Percentiles rank a stretch among this genome's conserved stretches.
Conservation (phyloP, 148 eudicot species). For the Spergularia marina region DNA sequence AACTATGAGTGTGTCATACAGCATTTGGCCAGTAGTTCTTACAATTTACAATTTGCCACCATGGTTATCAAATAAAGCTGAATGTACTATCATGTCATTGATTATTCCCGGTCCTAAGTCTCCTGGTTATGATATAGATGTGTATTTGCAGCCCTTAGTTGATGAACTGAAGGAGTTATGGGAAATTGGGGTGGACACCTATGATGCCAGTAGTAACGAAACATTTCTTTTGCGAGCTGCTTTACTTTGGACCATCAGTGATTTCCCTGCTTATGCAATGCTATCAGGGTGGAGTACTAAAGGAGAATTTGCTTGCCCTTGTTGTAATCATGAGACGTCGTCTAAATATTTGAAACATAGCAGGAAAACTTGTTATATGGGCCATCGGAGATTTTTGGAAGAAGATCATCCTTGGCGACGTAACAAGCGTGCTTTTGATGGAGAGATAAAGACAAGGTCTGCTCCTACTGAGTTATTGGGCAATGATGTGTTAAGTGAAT, state of each 20-base stretch:
- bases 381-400: conserved; percentile 10
- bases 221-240: conserved; percentile 16
- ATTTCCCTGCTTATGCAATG: conserved; percentile 34
- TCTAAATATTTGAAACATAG: conserved; percentile 4
- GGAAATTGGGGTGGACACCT: conserved; percentile 24
- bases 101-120: conserved; percentile 25
- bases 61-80: no score
- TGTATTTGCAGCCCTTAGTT: conserved; percentile 23
- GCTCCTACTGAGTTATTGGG: neutral
- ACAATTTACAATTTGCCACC: no score
- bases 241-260: conserved; percentile 33
- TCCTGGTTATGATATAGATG: conserved; percentile 27
- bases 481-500: neutral
- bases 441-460: conserved; percentile 4
- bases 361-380: conserved; percentile 3
- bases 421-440: conserved; percentile 10
- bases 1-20: no score
- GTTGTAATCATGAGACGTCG: conserved; percentile 7
- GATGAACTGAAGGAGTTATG: conserved; percentile 31
- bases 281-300: conserved; percentile 28
- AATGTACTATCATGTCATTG: no score
- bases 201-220: conserved; percentile 19
- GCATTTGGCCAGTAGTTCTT: no score
- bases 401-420: conserved; percentile 19
- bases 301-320: conserved; percentile 14